Base-by-base conservation (phyloP, 2,329 filamentous ascomycete species). In the Hysterium pulicare region DNA sequence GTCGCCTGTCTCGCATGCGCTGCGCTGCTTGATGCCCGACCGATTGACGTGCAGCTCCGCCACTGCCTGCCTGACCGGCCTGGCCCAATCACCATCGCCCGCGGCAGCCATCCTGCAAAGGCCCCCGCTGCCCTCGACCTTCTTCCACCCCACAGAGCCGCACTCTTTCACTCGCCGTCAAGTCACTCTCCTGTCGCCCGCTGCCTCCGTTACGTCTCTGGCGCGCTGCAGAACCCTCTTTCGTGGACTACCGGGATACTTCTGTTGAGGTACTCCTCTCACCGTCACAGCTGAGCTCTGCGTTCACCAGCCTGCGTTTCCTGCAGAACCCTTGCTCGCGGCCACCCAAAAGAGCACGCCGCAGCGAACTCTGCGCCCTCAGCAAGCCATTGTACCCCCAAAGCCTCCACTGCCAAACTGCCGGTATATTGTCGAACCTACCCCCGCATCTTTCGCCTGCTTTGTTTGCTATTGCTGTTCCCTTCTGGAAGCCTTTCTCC, bases 381-480 rank as follows among this genome's bases (percentile, higher is more conserved):
- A 57, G 54, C 59, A 58, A 53, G 45, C 51, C 45, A 45, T 39
- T 53, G 47, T 50, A 52, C 54, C 48, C 23, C 4, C 44, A 52
- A 50, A 56, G 49, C 54, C 40, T 38, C 44, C 48, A 46, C 43
- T 44, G 44, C 49, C 46, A 55, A 55, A 60, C 54, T 62, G 58
- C 59, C 59, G 54, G 60, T 64, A 65, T 63, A 64, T 63, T 65
- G 61, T n/a, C n/a, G n/a, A 59, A 58, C 55, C 49, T 50, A 38
- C 55, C 49, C 61, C 61, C 58, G 59, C 57, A 54, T 53, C 54
- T 55, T 28, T 24, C 44, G 53, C 44, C 45, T 48, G 46, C n/a
- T n/a, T n/a, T n/a, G n/a, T n/a, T n/a, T n/a, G n/a, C 53, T 51
- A 51, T 49, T 48, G 42, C 48, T 54, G 50, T 48, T 49, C 48